These are phyloP conservation scores for Guyanaporus albipodus DNA, from an alignment of 768 basidiomycete genomes.

Conservation along the genomic window DNA sequence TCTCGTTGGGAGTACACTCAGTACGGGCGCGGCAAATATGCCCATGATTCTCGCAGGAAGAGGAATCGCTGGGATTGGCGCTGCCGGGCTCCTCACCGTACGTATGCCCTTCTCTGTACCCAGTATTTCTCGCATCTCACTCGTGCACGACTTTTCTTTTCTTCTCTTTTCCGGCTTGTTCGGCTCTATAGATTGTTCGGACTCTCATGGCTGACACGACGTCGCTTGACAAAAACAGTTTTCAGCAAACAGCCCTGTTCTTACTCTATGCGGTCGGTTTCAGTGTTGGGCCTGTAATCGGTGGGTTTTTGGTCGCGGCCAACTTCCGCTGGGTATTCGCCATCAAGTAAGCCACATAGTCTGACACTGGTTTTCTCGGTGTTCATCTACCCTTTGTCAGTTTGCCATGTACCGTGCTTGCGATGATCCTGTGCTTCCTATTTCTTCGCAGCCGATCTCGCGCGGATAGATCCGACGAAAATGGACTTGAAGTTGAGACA, in stretches of 20 bases:
- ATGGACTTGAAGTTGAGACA: slow-evolving; percentile 7
- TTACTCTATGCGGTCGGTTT: slow-evolving; percentile 43
- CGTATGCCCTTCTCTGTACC: too few relatives aligned
- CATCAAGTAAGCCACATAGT: slow-evolving; percentile 40
- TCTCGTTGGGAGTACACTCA: slow-evolving; percentile 42
- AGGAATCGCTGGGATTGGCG: slow-evolving; percentile 48
- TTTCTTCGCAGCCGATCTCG: slow-evolving; percentile 34
- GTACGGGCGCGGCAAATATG: slow-evolving; percentile 47
- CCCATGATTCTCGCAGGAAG: slow-evolving; percentile 43
- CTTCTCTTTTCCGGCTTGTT: slow-evolving; percentile 27
- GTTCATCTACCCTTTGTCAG: slow-evolving; percentile 20
- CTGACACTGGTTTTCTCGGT: not conserved
- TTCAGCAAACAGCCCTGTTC: slow-evolving; percentile 40
- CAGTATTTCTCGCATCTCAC: too few relatives aligned
- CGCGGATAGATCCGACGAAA: slow-evolving; percentile 15
- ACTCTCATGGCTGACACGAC: slow-evolving; percentile 42
- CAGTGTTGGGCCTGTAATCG: slow-evolving; percentile 41
- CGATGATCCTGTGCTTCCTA: slow-evolving; percentile 38
- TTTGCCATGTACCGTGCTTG: slow-evolving; percentile 36
- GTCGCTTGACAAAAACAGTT: slow-evolving; percentile 41
- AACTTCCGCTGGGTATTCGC: slow-evolving; percentile 54
- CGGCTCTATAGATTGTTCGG: slow-evolving; percentile 38
- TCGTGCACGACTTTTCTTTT: not conserved
- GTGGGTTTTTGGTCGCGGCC: slow-evolving; percentile 36
- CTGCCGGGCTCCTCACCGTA: slow-evolving; percentile 40